Percentiles rank a stretch among this genome's conserved stretches.
Evolutionary conservation across 1,284 basidiomycete species (phyloP).

Genomic region (Somion occarium): DNA sequence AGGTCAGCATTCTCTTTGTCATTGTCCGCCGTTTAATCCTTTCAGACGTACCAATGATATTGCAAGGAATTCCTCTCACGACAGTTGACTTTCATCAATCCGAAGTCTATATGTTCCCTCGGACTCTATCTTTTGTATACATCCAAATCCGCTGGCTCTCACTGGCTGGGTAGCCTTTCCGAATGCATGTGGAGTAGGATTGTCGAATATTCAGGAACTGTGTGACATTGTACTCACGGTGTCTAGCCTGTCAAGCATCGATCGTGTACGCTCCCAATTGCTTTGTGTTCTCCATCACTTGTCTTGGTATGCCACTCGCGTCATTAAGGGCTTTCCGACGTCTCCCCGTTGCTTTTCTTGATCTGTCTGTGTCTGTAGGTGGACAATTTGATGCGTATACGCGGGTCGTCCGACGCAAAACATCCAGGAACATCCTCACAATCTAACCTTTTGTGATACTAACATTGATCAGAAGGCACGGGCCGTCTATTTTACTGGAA

Average conservation of each 20-base stretch:
- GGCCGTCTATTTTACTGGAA: neutral
- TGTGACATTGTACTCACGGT: neutral
- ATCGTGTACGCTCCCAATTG: neutral
- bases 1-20: too few species aligned
- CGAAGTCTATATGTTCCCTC: neutral
- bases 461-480: neutral
- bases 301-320: constrained; percentile 1
- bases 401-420: neutral
- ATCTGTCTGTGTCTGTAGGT: neutral
- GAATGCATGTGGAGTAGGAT: neutral
- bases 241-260: neutral
- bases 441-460: neutral
- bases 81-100: neutral
- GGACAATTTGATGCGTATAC: neutral
- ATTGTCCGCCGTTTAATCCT: neutral
- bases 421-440: neutral
- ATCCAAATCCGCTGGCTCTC: neutral
- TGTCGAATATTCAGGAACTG: neutral
- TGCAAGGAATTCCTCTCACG: neutral
- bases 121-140: neutral
- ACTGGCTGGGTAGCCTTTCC: neutral
- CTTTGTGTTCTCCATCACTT: neutral
- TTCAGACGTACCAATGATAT: neutral
- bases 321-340: constrained; percentile 3
- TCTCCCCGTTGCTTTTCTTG: neutral